Conservation (phyloP, 495 filamentous ascomycete species). For the Penicillium cataractarum region DNA sequence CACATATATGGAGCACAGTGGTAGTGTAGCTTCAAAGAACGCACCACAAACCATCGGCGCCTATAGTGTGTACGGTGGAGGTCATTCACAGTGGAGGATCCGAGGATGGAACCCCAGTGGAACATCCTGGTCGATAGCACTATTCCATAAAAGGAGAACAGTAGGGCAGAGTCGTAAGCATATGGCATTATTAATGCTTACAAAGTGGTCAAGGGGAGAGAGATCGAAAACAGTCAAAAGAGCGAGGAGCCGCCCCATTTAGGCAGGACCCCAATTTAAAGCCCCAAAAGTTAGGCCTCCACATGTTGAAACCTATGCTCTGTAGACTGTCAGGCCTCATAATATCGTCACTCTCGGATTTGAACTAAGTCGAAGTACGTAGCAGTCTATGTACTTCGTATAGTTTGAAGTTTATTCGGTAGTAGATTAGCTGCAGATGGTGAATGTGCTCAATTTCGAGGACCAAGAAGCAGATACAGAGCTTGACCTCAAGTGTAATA, state of each 20-base stretch:
- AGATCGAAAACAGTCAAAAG: not conserved
- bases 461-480: no score
- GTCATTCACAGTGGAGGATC: not conserved
- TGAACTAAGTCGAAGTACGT: not conserved
- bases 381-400: not conserved
- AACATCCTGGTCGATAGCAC: not conserved
- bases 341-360: not conserved
- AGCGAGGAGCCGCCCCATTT: constrained; percentile 2
- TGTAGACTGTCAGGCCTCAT: not conserved
- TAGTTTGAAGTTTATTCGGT: not conserved
- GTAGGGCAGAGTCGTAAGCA: not conserved
- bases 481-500: not conserved
- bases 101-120: not conserved
- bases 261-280: constrained; percentile 15
- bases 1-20: not conserved
- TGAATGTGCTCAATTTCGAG: not conserved
- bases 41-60: not conserved
- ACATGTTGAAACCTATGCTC: not conserved
- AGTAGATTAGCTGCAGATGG: not conserved
- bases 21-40: not conserved
- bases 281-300: constrained; percentile 7
- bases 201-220: not conserved
- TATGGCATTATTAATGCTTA: not conserved
- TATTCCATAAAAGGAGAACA: constrained; percentile 1
- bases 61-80: not conserved